A percentile compares a stretch with the other conserved stretches of the same genome.
Evolutionary conservation across 2,329 filamentous ascomycete genomes (phyloP).

Genomic region (Lecanosticta acicola): DNA sequence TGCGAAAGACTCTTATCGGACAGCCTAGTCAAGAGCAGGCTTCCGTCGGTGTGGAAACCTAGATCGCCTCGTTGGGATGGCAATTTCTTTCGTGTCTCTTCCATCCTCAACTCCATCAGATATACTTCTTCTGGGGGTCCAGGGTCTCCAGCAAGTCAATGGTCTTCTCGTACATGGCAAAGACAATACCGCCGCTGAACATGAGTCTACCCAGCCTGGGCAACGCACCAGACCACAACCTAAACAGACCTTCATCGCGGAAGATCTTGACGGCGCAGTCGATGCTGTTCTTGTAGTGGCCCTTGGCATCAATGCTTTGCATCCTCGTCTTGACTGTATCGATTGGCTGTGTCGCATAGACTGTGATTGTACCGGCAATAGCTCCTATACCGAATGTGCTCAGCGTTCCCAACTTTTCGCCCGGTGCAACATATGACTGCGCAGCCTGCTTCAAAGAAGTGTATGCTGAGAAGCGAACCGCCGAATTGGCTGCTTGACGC

Average conservation of each 20-base stretch:
- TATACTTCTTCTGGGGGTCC: slow-evolving; percentile 79
- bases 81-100: neutral
- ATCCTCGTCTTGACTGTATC: slow-evolving; percentile 96
- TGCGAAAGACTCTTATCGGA: too few species aligned
- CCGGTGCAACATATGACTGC: slow-evolving; percentile 86
- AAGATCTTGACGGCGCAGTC: slow-evolving; percentile 78
- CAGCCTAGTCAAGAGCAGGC: too few species aligned
- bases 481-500: slow-evolving; percentile 89
- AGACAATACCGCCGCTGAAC: slow-evolving; percentile 92
- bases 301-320: slow-evolving; percentile 86
- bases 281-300: slow-evolving; percentile 79
- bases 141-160: slow-evolving; percentile 77
- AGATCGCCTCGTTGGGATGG: too few species aligned
- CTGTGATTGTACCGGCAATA: slow-evolving; percentile 82
- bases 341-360: slow-evolving; percentile 65
- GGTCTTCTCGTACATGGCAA: slow-evolving; percentile 95
- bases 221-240: slow-evolving; percentile 90
- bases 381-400: slow-evolving; percentile 90
- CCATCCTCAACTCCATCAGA: slow-evolving; percentile 36
- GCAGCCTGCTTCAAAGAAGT: slow-evolving; percentile 86
- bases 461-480: slow-evolving; percentile 89
- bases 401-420: slow-evolving; percentile 83
- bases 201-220: slow-evolving; percentile 79
- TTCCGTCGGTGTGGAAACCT: too few species aligned
- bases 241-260: slow-evolving; percentile 80